phyloP scores from a whole-genome alignment of 805 yeast species.

The Saccharomycopsis fodiens region DNA sequence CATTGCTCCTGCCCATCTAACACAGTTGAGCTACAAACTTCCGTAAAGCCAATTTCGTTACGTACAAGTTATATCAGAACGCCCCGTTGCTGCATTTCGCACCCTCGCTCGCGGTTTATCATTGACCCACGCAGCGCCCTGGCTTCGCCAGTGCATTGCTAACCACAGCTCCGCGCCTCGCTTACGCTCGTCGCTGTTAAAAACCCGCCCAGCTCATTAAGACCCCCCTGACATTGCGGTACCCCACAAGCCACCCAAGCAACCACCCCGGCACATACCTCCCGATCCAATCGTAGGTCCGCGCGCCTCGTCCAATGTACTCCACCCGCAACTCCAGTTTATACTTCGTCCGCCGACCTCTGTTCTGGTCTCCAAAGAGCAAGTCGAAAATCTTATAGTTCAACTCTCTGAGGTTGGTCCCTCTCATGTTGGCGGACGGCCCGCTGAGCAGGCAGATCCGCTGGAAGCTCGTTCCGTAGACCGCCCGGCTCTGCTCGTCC shows the following conservation, averaged over 20 bases:
- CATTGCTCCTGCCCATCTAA: no score
- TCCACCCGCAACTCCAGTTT: slow-evolving; percentile 15
- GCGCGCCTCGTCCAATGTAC: slow-evolving; percentile 18
- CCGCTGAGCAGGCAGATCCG: slow-evolving; percentile 12
- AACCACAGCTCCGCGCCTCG: no score
- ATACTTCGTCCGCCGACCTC: not conserved
- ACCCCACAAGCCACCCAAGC: slow-evolving; percentile 18
- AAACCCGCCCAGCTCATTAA: no score
- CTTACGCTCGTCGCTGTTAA: no score
- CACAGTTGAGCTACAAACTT: no score
- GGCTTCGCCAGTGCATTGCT: no score
- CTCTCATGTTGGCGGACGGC: slow-evolving; percentile 12
- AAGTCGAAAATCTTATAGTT: slow-evolving; percentile 19
- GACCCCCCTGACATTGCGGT: slow-evolving; percentile 11
- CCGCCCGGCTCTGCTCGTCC: slow-evolving; percentile 12
- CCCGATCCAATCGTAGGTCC: slow-evolving; percentile 17
- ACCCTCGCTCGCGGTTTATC: no score
- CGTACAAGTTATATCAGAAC: no score
- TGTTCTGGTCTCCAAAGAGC: slow-evolving; percentile 13
- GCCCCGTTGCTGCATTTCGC: no score
- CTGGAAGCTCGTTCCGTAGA: slow-evolving; percentile 17
- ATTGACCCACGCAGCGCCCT: no score
- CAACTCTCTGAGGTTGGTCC: slow-evolving; percentile 18
- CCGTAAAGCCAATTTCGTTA: no score
- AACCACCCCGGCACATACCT: slow-evolving; percentile 18